Percentiles rank a stretch among this genome's conserved stretches.
Conservation (phyloP, 345 rosid species). For the Balakata baccata region DNA sequence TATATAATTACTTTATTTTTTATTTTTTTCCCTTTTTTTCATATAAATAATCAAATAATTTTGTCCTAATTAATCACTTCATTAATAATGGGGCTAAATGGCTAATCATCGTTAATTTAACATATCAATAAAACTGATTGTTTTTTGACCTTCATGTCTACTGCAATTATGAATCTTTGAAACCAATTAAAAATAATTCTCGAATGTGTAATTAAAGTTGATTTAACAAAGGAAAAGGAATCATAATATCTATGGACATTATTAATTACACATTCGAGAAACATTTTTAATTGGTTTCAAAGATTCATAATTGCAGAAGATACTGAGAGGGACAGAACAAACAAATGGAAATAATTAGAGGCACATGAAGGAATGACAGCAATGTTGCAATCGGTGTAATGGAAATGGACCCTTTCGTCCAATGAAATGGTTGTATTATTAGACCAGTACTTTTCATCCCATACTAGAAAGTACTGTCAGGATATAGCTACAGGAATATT, state of each 20-base stretch:
- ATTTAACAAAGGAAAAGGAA: too few relatives aligned
- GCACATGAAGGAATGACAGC: conserved; percentile 13
- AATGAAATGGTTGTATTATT: background rate
- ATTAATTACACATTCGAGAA: too few relatives aligned
- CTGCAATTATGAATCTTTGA: conserved; percentile 1
- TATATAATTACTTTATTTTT: too few relatives aligned
- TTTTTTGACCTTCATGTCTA: background rate
- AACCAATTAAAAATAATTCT: background rate
- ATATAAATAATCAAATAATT: background rate
- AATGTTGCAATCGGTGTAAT: background rate
- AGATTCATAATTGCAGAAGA: too few relatives aligned
- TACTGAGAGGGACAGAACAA: conserved; percentile 26
- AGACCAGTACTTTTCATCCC: conserved; percentile 10
- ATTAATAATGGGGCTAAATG: background rate
- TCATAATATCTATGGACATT: too few relatives aligned
- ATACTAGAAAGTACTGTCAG: too few relatives aligned
- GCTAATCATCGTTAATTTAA: background rate
- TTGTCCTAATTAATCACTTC: conserved; percentile 8
- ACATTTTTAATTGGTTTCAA: too few relatives aligned
- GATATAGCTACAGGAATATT: too few relatives aligned
- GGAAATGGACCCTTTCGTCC: too few relatives aligned
- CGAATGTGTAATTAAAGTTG: background rate
- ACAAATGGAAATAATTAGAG: conserved; percentile 13
- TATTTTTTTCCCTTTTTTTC: background rate
- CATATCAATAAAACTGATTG: background rate